Evolutionary conservation across 2,329 filamentous ascomycete genomes (phyloP).

Genomic region (Alternaria arbusti): DNA sequence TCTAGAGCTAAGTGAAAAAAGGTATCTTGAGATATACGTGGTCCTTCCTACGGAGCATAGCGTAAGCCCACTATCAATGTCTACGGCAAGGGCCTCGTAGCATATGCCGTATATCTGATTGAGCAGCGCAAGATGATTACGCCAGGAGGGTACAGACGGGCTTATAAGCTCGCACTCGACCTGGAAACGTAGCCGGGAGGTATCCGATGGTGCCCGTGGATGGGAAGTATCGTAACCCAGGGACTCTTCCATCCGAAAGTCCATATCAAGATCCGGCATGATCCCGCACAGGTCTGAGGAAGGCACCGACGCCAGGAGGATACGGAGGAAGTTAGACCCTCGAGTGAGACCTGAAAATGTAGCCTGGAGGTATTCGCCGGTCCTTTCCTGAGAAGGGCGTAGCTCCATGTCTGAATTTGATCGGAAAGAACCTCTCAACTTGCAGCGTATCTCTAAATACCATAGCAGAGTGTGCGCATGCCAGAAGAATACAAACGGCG

Average conservation of each 20-base stretch:
- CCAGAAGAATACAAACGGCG: neutral
- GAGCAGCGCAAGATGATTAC: neutral
- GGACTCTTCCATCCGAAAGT: rapidly evolving
- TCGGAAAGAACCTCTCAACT: neutral
- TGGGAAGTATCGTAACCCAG: rapidly evolving
- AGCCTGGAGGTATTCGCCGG: neutral
- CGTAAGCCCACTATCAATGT: neutral
- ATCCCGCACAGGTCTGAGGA: neutral
- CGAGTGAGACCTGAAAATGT: rapidly evolving
- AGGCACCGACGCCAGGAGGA: rapidly evolving
- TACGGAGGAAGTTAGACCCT: rapidly evolving
- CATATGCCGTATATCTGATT: neutral
- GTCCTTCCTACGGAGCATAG: neutral
- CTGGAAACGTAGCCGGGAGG: neutral
- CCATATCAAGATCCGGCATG: neutral
- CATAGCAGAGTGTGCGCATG: neutral
- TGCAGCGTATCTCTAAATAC: neutral
- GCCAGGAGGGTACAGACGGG: neutral
- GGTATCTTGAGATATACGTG: neutral
- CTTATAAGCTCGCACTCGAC: neutral
- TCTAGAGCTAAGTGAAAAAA: neutral
- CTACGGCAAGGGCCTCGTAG: neutral
- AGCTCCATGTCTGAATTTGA: neutral
- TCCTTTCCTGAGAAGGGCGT: neutral
- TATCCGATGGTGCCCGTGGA: neutral